Evolutionary conservation across 805 yeast species (phyloP), one percentile per base, ranked within the genome.

Genomic region (Suhomyces emberorum): DNA sequence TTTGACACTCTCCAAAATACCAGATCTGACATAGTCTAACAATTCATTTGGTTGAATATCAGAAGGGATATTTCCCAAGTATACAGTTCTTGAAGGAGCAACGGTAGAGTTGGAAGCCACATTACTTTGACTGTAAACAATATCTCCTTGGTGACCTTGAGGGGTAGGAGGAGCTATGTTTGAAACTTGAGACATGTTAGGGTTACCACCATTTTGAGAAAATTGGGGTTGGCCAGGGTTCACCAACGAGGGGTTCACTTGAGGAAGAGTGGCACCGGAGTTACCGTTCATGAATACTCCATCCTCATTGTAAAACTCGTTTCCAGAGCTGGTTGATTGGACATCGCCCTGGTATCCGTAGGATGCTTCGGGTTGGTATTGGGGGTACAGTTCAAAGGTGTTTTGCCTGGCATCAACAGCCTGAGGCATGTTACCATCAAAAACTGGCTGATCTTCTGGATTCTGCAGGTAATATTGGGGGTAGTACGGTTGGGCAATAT

Each of bases 21-120:
- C 98, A 21, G 95, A 82, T 49, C 95, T 77, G 20, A 89, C 96
- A 59, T 88, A 95, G 56, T 89, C 89, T 52, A 91, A 71, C 33
- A 93, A 63, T 52, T 87, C 95, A 49, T 83, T 79, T 4, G 91
- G 79, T 14, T 88, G 77, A 39, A 88, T 72, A 42, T 82, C 84
- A n/a, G 73, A 62, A 1, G 98, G 96, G 25, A 91, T 74, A 55
- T 87, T 88, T 11, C 96, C 96, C 51, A 91, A 68, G 55, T 88
- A 87, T 7, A 91, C 95, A 0, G 97, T 88, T 57, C 97, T 77
- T 15, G 88, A 81, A 25, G 84, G 84, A 2, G 83, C 82, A 23
- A 52, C 61, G 11, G 47, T 24, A 9, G 49, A 28, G 8, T 46
- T 29, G 15, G 35, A 32, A 22, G 34, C 33, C 7, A 32, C 35